Percentiles rank a stretch among this genome's conserved stretches.
These are phyloP conservation scores for Saccharum spontaneum DNA, from an alignment of 176 grass and related monocot genomes.

Conservation along the genomic window DNA sequence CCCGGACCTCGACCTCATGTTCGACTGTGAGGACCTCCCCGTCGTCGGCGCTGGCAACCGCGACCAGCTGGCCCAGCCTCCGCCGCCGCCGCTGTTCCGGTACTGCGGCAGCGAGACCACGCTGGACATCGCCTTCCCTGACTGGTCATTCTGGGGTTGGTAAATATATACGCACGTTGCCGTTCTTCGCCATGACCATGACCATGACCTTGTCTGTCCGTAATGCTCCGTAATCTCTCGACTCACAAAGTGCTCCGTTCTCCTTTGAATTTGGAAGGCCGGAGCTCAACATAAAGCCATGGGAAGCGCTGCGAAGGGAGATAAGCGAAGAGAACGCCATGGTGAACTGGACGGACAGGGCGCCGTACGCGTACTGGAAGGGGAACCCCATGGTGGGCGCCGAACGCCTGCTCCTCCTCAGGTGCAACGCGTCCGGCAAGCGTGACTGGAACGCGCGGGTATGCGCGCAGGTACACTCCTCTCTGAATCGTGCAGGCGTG, in stretches of 20 bases:
- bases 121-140: conserved; percentile 62
- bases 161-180: conserved; percentile 23
- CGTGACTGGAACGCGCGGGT: conserved; percentile 73
- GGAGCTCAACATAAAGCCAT: conserved; percentile 87
- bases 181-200: not conserved
- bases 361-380: conserved; percentile 80
- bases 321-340: conserved; percentile 38
- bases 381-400: conserved; percentile 61
- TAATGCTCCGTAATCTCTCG: not conserved
- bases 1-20: conserved; percentile 70
- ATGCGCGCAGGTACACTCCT: conserved; percentile 41
- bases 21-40: conserved; percentile 53
- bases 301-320: conserved; percentile 50
- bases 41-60: conserved; percentile 7
- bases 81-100: conserved; percentile 43
- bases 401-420: conserved; percentile 54
- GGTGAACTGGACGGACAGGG: conserved; percentile 55
- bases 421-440: conserved; percentile 55
- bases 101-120: conserved; percentile 56
- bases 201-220: not conserved
- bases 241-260: not conserved
- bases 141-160: conserved; percentile 80
- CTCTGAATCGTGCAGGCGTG: not conserved
- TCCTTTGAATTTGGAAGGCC: conserved; percentile 42
- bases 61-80: not conserved